These are phyloP conservation scores for Fusarium sp. DNA, from an alignment of 2,329 filamentous ascomycete genomes.

Conservation along the genomic window DNA sequence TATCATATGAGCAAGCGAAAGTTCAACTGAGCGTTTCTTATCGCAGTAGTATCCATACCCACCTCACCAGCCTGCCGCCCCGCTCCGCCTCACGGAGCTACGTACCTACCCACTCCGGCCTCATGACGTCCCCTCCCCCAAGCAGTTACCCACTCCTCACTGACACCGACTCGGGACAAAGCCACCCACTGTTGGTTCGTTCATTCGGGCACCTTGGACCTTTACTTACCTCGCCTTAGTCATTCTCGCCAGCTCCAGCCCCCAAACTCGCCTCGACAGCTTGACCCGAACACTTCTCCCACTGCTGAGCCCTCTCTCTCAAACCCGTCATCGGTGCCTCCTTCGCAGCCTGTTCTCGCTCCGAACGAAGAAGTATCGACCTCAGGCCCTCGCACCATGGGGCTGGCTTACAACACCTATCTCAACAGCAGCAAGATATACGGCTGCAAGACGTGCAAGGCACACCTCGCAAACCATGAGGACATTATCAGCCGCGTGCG, in stretches of 20 bases:
- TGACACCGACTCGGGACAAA: not conserved
- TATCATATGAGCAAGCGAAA: no score
- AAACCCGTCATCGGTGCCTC: not conserved
- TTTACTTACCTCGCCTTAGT: constrained; percentile 4
- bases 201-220: constrained; percentile 3
- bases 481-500: constrained; percentile 94
- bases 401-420: constrained; percentile 92
- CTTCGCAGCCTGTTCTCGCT: not conserved
- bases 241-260: constrained; percentile 10
- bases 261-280: not conserved
- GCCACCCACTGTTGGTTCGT: constrained; percentile 17
- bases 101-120: constrained; percentile 29
- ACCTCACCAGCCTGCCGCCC: no score
- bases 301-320: not conserved
- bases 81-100: constrained; percentile 33
- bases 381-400: constrained; percentile 70
- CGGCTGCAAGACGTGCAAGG: constrained; percentile 95
- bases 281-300: not conserved
- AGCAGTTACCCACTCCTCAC: constrained; percentile 16
- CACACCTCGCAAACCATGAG: constrained; percentile 94
- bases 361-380: constrained; percentile 6
- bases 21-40: no score
- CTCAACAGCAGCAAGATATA: constrained; percentile 90
- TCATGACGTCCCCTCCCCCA: constrained; percentile 43
- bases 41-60: no score